Evolutionary conservation across 768 basidiomycete species (phyloP), one percentile per base, ranked within the genome.

Genomic region (Mrakia gelida): DNA sequence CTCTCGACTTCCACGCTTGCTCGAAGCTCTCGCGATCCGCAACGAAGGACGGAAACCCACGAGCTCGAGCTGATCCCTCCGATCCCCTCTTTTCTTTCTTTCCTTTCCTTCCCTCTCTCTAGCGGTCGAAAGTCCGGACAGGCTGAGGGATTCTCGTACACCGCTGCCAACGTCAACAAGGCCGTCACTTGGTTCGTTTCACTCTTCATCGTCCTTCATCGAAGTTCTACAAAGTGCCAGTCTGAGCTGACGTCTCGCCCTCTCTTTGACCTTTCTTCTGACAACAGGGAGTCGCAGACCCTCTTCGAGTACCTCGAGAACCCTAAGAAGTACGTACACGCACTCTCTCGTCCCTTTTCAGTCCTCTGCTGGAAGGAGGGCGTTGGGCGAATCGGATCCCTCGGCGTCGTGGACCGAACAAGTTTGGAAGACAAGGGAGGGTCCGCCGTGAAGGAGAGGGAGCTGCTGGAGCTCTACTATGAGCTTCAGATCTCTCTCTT

Each of bases 121-220:
- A 79, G 79, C 76, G 85, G 85, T 67, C 84, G 85, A 79, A 83
- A 85, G 85, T 91, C 93, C 45, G 96, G 96, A 76, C 90, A 92
- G 82, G 93, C 87, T 34, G 90, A 92, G 30, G 91, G 91, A 73
- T 98, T 88, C 89, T 90, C 91, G 3, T 98, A 96, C 87, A 95
- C 95, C 71, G 89, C 93, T 65, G 95, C 95, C 82, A 98, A 98
- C 86, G 87, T 97, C 77, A 95, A 92, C 89, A 98, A 98, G 89
- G 95, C 91, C 75, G 88, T 98, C 79, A 86, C 84, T 45, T 98
- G 96, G 95, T 49, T 38, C 72, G 63, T 43, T 30, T 10, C 45
- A 13, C 23, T n/a, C 11, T 75, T 45, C 43, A 15, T 34, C 65
- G 54, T 80, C 28, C 54, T 79, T 30, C 21, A 65, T n/a, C 30